These are phyloP conservation scores for Dicorynia guianensis DNA, from an alignment of 306 rosid genomes.

Conservation along the genomic window DNA sequence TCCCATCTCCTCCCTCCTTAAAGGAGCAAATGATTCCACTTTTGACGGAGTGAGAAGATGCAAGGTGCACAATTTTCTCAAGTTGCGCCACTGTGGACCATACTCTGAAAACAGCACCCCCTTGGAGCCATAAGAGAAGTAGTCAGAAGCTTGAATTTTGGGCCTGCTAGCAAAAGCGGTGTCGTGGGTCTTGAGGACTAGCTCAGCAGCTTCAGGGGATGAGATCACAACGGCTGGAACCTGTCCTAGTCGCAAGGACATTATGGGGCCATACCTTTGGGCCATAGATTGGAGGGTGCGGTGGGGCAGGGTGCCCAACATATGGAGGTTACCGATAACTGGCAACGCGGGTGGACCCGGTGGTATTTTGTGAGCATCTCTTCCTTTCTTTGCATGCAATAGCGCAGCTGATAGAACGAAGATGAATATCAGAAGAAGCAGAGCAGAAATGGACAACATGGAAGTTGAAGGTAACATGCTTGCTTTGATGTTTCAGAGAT, in stretches of 20 bases:
- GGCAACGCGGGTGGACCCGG: conserved; percentile 48
- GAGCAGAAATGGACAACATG: not conserved
- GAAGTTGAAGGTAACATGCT: conserved; percentile 5
- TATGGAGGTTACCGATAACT: conserved; percentile 41
- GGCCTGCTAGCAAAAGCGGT: conserved; percentile 17
- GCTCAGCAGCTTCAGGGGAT: conserved; percentile 49
- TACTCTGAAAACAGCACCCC: conserved; percentile 3
- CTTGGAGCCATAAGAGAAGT: conserved; percentile 18
- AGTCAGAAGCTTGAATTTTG: not conserved
- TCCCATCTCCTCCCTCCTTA: conserved; percentile 4
- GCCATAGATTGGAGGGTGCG: conserved; percentile 35
- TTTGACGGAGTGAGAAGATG: conserved; percentile 21
- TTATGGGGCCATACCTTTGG: conserved; percentile 37
- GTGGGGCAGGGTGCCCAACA: conserved; percentile 35
- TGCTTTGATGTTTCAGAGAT: not conserved
- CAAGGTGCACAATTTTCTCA: conserved; percentile 35
- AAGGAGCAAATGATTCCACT: conserved; percentile 14
- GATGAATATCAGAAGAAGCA: not conserved
- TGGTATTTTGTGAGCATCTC: conserved; percentile 26
- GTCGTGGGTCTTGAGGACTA: conserved; percentile 51
- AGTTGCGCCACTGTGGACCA: conserved; percentile 40
- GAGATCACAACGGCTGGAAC: conserved; percentile 29
- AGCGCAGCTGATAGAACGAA: not conserved
- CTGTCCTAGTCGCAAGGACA: conserved; percentile 40
- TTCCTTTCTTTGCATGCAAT: not conserved